Percentiles rank a stretch among this genome's conserved stretches.
Evolutionary conservation across 2,329 filamentous ascomycete species (phyloP).

Genomic region (Arthrobotrys sinensis): DNA sequence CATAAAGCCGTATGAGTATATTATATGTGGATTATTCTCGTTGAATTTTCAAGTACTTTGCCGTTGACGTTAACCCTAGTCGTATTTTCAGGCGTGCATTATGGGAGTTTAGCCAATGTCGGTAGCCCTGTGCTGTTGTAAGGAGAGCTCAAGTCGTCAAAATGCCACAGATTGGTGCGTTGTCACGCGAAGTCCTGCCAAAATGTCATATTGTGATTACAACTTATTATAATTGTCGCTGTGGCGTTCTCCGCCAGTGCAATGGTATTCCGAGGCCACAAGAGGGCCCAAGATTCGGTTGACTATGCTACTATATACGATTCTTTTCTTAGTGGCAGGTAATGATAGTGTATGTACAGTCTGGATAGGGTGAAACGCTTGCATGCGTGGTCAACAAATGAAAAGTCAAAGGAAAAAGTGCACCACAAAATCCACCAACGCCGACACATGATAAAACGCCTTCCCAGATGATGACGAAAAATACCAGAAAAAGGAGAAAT

Average conservation of each 20-base stretch:
- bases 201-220: neutral
- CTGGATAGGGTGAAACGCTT: constrained; percentile 5
- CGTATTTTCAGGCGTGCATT: neutral
- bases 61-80: neutral
- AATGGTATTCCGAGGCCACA: neutral
- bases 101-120: neutral
- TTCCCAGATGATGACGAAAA: constrained; percentile 36
- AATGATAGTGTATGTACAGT: constrained; percentile 31
- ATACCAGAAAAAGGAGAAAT: constrained; percentile 1
- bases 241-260: neutral
- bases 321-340: constrained; percentile 9
- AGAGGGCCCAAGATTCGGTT: neutral
- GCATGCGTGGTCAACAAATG: constrained; percentile 7
- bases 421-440: constrained; percentile 28
- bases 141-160: neutral
- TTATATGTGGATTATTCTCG: neutral
- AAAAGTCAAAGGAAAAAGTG: neutral
- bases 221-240: neutral
- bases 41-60: neutral
- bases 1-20: neutral
- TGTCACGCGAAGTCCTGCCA: neutral
- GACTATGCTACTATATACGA: neutral
- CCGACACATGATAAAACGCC: constrained; percentile 40
- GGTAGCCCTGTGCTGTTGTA: neutral
- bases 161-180: constrained; percentile 17